Evolutionary conservation across 352 stramenopile genomes (phyloP), one percentile per base, ranked within the genome.

Genomic region (Globisporangium echinulatum): DNA sequence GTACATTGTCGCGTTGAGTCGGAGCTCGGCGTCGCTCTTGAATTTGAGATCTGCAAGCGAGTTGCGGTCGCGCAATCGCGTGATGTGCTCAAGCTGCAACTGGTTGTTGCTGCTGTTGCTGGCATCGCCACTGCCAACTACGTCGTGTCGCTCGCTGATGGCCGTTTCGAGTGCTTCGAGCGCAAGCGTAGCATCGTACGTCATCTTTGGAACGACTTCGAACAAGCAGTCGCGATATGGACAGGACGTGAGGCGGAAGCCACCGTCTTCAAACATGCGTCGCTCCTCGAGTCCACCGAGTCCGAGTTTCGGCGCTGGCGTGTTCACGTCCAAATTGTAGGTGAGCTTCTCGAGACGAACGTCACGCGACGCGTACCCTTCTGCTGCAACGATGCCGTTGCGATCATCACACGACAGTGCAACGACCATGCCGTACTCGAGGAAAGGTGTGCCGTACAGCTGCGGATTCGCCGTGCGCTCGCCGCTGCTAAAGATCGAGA

Each of bases 181-280:
- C 7, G 68, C 68, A 43, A 77, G 66, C 0, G 79, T 88, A 3
- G 81, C 73, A 44, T 91, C 81, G 17, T 88, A 91, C 17, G 64
- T 84, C 81, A 89, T 88, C 52, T 87, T 87, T 3, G 81, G 81
- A 8, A 90, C 70, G 25, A 90, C 62, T 53, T 88, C 79, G 40
- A 91, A 91, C 53, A 89, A 56, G 19, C 82, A 89, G 56, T 91
- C 79, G 37, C 72, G 73, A 57, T 79, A 88, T 14, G 79, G 67
- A 54, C 82, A 86, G 49, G 57, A 59, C n/a, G 85, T 54, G 25
- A 82, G 58, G 7, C 72, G 62, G 36, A 79, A 69, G 2, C 68
- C 64, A 51, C 71, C 64, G 7, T 75, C 62, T 0, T 64, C 63
- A 61, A 79, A 77, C 43, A 72, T 52, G 33, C 68, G 67, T 13